Base-by-base conservation (phyloP, 805 yeast species). In the Saccharomycopsis javanensis region DNA sequence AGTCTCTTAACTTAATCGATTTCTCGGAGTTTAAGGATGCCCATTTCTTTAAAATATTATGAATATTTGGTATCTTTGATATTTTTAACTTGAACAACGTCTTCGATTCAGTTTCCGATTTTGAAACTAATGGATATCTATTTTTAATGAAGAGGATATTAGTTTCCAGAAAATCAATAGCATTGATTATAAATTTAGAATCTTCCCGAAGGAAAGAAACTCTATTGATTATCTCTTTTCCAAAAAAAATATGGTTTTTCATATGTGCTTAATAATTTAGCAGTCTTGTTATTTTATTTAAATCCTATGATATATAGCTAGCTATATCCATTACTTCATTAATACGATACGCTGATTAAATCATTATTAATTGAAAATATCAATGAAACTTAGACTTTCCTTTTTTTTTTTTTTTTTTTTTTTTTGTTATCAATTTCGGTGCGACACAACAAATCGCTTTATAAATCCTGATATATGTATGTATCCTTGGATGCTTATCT, bases 121-220 rank as follows among this genome's bases (percentile, higher is more conserved):
- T 28, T 34, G 42, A 10, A 5, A 64, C 65, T 1, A 66, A 15
- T 3, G 74, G 75, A 25, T 65, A 63, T 1, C 69, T 66, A 5
- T 71, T 62, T 18, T 71, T 64, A 45, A 68, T 67, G 46, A 74
- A 72, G 15, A 73, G 60, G 50, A 78, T 74, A 37, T 77, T 68
- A 1, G 83, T 68, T n/a, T 74, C 67, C 1, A 75, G 71, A 54
- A 76, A 79, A 3, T 63, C 60, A 7, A 76, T 67, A 1, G 82
- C 74, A 25, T 71, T 68, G 52, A 69, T 64, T 18, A 81, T 68
- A 61, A 81, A 82, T 13, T 71, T 75, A 8, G 69, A 54, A 61
- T 81, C 83, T 28, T 74, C 77, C 60, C 86, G 69, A 11, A 82
- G 66, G 61, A 81, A 82, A 2, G 84, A 79, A 6, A 79, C 83